A percentile compares a stretch with the other conserved stretches of the same genome.
phyloP scores from a whole-genome alignment of 768 basidiomycete species.

The Coprinellus aureogranulatus region DNA sequence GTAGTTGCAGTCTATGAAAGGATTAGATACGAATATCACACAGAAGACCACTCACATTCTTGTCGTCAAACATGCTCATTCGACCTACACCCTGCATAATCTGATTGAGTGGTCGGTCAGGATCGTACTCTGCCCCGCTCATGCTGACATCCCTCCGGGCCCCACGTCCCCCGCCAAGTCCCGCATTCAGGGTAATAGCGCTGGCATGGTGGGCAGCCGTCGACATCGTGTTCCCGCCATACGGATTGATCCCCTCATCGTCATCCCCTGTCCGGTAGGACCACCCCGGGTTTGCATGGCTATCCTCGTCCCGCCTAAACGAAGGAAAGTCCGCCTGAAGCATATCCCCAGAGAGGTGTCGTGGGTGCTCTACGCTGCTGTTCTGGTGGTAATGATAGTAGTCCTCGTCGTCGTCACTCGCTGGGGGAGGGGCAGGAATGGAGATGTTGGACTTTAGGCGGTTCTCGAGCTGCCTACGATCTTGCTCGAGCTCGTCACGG shows the following conservation, averaged over 20 bases:
- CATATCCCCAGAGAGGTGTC: constrained; percentile 62
- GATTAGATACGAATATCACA: not conserved
- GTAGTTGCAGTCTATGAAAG: constrained; percentile 25
- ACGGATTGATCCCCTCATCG: constrained; percentile 67
- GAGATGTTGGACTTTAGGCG: constrained; percentile 73
- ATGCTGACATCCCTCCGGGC: constrained; percentile 54
- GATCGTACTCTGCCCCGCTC: constrained; percentile 83
- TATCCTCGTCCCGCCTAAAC: constrained; percentile 53
- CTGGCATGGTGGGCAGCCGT: constrained; percentile 90
- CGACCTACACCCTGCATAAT: constrained; percentile 65
- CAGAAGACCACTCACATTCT: constrained; percentile 13
- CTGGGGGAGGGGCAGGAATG: constrained; percentile 60
- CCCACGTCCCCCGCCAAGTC: constrained; percentile 59
- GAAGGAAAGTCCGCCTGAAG: constrained; percentile 59
- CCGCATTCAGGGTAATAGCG: constrained; percentile 81
- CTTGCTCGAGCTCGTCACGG: constrained; percentile 72
- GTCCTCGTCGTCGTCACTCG: constrained; percentile 31
- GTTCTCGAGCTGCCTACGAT: constrained; percentile 76
- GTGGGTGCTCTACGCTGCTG: constrained; percentile 65
- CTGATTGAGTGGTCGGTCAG: constrained; percentile 71
- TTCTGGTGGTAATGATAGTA: constrained; percentile 32
- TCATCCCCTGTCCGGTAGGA: constrained; percentile 56
- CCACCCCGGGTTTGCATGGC: constrained; percentile 49
- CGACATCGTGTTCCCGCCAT: constrained; percentile 68
- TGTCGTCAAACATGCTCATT: constrained; percentile 56